A percentile compares a stretch with the other conserved stretches of the same genome.
Conservation (phyloP, 176 grass and related monocot species). For the Pontederia crassipes region DNA sequence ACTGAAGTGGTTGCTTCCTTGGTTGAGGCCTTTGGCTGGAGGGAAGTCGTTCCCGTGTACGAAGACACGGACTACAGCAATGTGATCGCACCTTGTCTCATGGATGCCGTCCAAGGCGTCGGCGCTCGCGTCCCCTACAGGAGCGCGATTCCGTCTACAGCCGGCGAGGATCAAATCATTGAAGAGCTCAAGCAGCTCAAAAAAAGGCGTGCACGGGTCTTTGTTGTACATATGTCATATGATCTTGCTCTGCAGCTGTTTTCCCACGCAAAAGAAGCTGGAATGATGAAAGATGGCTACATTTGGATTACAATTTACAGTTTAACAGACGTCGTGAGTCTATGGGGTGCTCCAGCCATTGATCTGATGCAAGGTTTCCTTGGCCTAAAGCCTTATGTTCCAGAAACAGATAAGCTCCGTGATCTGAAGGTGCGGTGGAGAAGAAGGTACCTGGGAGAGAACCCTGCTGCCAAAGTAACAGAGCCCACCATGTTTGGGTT, state of each 20-base stretch:
- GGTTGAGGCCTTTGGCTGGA: constrained; percentile 42
- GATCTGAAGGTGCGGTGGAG: constrained; percentile 33
- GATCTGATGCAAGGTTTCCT: constrained; percentile 68
- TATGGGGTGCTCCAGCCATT: constrained; percentile 28
- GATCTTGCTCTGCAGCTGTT: constrained; percentile 42
- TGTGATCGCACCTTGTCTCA: constrained; percentile 43
- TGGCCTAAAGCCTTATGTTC: constrained; percentile 47
- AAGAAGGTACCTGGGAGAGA: constrained; percentile 25
- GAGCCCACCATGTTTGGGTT: constrained; percentile 33
- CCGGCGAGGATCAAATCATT: constrained; percentile 25
- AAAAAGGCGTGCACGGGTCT: constrained; percentile 43
- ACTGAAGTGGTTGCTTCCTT: constrained; percentile 47
- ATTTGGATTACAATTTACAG: constrained; percentile 68
- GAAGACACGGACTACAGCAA: constrained; percentile 39
- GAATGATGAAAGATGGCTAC: constrained; percentile 45
- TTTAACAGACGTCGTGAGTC: constrained; percentile 61
- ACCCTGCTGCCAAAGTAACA: constrained; percentile 15
- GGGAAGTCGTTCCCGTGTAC: constrained; percentile 41
- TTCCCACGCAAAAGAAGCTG: constrained; percentile 28
- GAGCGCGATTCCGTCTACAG: constrained; percentile 31
- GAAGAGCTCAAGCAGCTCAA: constrained; percentile 26
- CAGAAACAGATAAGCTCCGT: constrained; percentile 10
- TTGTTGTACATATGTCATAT: constrained; percentile 60
- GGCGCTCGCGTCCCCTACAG: constrained; percentile 27
- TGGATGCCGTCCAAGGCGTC: constrained; percentile 41